Conservation (phyloP, 768 basidiomycete species). For the Russula foetens region DNA sequence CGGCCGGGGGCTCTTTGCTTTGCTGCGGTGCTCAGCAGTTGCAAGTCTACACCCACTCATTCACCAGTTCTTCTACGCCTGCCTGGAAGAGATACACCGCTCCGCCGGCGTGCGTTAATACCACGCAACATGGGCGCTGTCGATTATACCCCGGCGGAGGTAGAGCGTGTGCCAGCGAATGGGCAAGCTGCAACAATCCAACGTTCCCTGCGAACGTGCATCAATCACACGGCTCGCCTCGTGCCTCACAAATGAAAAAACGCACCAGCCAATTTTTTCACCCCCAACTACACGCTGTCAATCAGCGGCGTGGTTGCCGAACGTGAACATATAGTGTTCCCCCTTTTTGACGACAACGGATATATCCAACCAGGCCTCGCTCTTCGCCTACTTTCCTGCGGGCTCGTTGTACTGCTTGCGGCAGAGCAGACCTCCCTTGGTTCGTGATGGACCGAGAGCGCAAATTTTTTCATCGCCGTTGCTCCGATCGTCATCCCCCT, state of each 20-base stretch:
- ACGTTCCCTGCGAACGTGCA: slow-evolving; percentile 58
- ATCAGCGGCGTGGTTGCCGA: slow-evolving; percentile 67
- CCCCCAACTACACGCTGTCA: slow-evolving; percentile 72
- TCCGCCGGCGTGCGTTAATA: slow-evolving; percentile 78
- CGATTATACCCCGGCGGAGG: slow-evolving; percentile 90
- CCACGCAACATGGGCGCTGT: slow-evolving; percentile 91
- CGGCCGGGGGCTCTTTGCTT: slow-evolving; percentile 89
- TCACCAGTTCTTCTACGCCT: slow-evolving; percentile 96
- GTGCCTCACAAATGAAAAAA: slow-evolving; percentile 21
- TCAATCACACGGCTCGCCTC: slow-evolving; percentile 6
- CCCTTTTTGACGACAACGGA: slow-evolving; percentile 96
- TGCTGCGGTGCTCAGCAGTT: slow-evolving; percentile 98
- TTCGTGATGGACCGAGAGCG: slow-evolving; percentile 97
- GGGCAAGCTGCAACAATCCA: slow-evolving; percentile 77
- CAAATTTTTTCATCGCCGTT: slow-evolving; percentile 76
- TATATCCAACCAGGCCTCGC: slow-evolving; percentile 88
- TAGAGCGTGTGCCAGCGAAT: slow-evolving; percentile 79
- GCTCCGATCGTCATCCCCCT: slow-evolving; percentile 83
- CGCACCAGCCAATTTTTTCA: slow-evolving; percentile 97
- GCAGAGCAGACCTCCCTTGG: slow-evolving; percentile 94
- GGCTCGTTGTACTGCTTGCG: slow-evolving; percentile 94
- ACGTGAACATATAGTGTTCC: slow-evolving; percentile 91
- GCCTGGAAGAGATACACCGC: slow-evolving; percentile 98
- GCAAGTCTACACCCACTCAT: slow-evolving; percentile 98
- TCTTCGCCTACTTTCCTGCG: slow-evolving; percentile 72